Conservation (phyloP, 768 basidiomycete species). For the Asterophora lycoperdoides region DNA sequence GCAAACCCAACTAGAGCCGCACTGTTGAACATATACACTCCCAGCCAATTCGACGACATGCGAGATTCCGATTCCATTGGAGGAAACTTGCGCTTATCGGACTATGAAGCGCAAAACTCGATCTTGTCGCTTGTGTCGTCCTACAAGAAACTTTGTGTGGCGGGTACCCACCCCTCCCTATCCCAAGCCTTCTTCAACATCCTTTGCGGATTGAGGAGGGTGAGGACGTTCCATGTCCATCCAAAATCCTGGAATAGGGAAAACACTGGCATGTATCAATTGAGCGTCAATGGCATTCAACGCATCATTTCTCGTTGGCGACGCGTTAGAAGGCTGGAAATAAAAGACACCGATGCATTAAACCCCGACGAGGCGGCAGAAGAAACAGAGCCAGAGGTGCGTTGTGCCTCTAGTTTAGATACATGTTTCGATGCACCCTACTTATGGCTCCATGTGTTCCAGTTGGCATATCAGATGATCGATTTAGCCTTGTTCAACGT, state of each 20-base stretch:
- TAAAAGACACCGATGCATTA: not conserved
- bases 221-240: not conserved
- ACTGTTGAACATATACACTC: too few species aligned
- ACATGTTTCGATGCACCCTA: too few species aligned
- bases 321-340: not conserved
- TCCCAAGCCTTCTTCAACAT: slow-evolving; percentile 5
- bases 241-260: not conserved
- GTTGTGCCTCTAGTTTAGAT: too few species aligned
- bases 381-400: not conserved
- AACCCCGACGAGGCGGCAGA: not conserved
- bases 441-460: too few species aligned
- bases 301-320: slow-evolving; percentile 5
- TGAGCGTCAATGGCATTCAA: slow-evolving; percentile 5
- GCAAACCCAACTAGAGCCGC: too few species aligned
- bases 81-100: not conserved
- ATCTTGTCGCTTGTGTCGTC: slow-evolving; percentile 3
- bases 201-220: slow-evolving; percentile 1
- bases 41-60: too few species aligned
- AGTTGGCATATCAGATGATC: not conserved
- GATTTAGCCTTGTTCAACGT: not conserved
- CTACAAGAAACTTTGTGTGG: not conserved
- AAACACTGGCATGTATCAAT: not conserved
- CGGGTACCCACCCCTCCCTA: not conserved
- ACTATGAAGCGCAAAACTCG: slow-evolving; percentile 9
- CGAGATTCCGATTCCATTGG: too few species aligned